Evolutionary conservation across 441 rosid species (phyloP).

Genomic region (Populus hybrid): DNA sequence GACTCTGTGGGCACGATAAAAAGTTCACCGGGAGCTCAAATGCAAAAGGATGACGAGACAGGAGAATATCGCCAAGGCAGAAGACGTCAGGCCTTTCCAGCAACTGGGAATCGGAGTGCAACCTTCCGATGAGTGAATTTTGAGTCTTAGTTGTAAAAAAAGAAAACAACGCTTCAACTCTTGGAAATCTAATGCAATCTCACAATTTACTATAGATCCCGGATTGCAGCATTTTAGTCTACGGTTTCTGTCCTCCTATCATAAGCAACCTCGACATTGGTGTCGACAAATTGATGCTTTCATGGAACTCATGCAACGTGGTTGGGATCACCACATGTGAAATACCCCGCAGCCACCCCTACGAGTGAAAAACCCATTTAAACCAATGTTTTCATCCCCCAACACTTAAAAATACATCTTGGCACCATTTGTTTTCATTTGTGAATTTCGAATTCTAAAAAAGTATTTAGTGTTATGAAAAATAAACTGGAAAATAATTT

Average conservation of each 20-base stretch:
- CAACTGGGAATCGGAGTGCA: conserved; percentile 75
- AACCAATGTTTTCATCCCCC: too few relatives aligned
- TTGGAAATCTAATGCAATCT: neutral
- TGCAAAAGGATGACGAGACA: conserved; percentile 32
- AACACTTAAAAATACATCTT: too few relatives aligned
- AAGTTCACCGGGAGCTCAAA: conserved; percentile 23
- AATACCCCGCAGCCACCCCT: too few relatives aligned
- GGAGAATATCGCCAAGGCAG: conserved; percentile 55
- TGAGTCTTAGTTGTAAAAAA: neutral
- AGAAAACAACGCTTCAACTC: neutral
- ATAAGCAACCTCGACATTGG: neutral
- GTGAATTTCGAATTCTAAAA: too few relatives aligned
- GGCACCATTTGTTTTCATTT: too few relatives aligned
- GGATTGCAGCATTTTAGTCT: neutral
- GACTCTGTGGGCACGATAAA: conserved; percentile 36
- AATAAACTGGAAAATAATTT: too few relatives aligned
- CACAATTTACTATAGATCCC: neutral
- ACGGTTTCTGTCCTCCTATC: neutral
- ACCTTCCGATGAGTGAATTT: conserved; percentile 48
- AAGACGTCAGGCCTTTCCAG: conserved; percentile 84
- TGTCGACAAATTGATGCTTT: neutral
- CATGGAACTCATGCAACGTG: neutral
- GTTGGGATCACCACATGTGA: too few relatives aligned
- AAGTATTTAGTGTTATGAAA: too few relatives aligned
- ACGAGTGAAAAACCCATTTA: too few relatives aligned